A percentile compares a stretch with the other conserved stretches of the same genome.
Evolutionary conservation across 208 protist species (phyloP).

Genomic region (Porcisia hertigi): DNA sequence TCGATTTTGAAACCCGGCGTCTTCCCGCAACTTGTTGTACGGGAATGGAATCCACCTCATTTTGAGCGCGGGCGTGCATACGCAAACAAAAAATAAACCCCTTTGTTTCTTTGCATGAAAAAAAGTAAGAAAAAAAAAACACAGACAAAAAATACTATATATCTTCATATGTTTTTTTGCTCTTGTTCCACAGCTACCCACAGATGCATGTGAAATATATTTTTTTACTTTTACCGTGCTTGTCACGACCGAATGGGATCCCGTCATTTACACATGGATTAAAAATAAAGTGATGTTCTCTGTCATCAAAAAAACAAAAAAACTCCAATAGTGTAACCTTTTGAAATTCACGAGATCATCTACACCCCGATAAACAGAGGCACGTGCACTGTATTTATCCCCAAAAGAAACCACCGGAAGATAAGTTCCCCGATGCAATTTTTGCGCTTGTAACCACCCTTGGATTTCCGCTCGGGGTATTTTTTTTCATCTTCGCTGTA

Average conservation of each 20-base stretch:
- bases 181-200: too few relatives aligned
- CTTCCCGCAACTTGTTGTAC: slow-evolving; percentile 73
- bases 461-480: background rate
- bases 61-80: slow-evolving; percentile 76
- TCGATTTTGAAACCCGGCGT: slow-evolving; percentile 90
- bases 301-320: background rate
- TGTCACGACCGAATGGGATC: background rate
- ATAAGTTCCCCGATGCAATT: too few relatives aligned
- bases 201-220: too few relatives aligned
- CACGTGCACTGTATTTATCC: background rate
- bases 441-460: too few relatives aligned
- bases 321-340: background rate
- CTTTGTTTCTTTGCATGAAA: background rate
- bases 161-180: background rate
- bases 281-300: too few relatives aligned
- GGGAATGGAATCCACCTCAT: slow-evolving; percentile 77
- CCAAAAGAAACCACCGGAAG: background rate
- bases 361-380: background rate
- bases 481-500: background rate
- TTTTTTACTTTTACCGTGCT: background rate
- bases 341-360: background rate
- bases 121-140: background rate
- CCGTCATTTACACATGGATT: background rate
- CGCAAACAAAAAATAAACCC: slow-evolving; percentile 2
- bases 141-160: background rate